Evolutionary conservation across 2,329 filamentous ascomycete genomes (phyloP).

Genomic region (Phialocephala subalpina): DNA sequence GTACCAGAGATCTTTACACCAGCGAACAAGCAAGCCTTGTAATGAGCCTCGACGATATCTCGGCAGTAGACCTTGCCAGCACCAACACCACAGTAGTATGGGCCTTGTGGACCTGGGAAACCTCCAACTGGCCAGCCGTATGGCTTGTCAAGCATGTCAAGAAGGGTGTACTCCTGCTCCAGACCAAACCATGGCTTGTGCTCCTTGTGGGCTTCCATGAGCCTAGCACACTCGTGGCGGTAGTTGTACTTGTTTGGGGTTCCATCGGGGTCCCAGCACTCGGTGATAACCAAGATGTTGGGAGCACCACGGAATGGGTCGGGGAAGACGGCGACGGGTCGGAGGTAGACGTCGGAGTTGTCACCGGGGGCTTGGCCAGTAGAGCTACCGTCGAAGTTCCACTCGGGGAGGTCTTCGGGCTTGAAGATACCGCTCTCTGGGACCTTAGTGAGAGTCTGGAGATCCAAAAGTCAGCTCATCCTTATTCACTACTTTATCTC

Average conservation of each 20-base stretch:
- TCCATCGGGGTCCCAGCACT: slow-evolving; percentile 94
- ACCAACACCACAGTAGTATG: slow-evolving; percentile 98
- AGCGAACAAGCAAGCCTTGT: slow-evolving; percentile 85
- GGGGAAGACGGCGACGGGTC: slow-evolving; percentile 86
- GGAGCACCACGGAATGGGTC: slow-evolving; percentile 89
- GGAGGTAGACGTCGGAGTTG: slow-evolving; percentile 97
- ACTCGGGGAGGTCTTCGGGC: slow-evolving; percentile 75
- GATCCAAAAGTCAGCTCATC: slow-evolving; percentile 29
- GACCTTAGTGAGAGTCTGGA: slow-evolving; percentile 69
- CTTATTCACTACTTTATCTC: background rate
- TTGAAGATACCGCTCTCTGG: slow-evolving; percentile 50
- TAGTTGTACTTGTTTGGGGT: slow-evolving; percentile 99
- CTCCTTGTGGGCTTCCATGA: slow-evolving; percentile 86
- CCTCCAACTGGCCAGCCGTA: slow-evolving; percentile 89
- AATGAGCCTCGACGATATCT: slow-evolving; percentile 96
- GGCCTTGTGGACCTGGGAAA: slow-evolving; percentile 84
- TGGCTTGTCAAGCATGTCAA: slow-evolving; percentile 85
- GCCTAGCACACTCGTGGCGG: slow-evolving; percentile 87
- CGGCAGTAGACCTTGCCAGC: slow-evolving; percentile 97
- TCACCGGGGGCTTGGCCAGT: slow-evolving; percentile 92
- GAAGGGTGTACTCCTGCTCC: slow-evolving; percentile 96
- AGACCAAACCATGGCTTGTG: slow-evolving; percentile 97
- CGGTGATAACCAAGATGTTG: slow-evolving; percentile 93
- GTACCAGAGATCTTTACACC: slow-evolving; percentile 95
- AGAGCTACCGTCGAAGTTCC: slow-evolving; percentile 89